Base-by-base conservation (phyloP, 495 filamentous ascomycete genomes). In the Aspergillus saccharolyticus region DNA sequence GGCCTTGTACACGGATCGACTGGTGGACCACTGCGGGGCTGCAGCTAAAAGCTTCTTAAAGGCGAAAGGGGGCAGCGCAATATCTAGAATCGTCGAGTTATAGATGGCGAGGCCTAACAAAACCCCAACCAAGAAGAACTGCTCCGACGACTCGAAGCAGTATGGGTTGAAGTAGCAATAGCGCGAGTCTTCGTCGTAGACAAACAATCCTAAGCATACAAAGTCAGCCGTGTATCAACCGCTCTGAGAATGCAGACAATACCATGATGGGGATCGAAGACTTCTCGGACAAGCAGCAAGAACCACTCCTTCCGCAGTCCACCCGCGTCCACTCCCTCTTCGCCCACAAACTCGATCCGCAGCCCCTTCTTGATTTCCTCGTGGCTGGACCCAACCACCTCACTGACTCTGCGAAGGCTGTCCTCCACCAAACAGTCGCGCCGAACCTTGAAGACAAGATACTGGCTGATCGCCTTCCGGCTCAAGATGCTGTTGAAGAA, bases 301-400 rank as follows among this genome's bases (percentile, higher is more conserved):
- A 97, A 97, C 93, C 93, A 97, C 71, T 97, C 92, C 68, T 97
- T 97, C 48, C 91, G 83, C 28, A 96, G 79, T 4, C 92, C 92
- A 24, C 92, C 92, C 9, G 89, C 93, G 74, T 97, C 92, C 46
- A 97, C 83, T 1, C 92, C 92, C 68, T 96, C 92, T 69, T 96
- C 93, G 44, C 90, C 91, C 20, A 83, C 67, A 63, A 97, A 97
- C 55, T 89, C 86, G 47, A 97, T 92, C 28, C 88, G 84, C 46
- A 97, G 72, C 7, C 88, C 90, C 69, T 97, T 97, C 71, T 97
- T 97, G 71, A 96, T 86, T 47, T 96, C 93, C 54, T 94, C 90
- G 48, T 86, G 81, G 1, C 89, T 87, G 24, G 85, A 83, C 7
- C 92, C 91, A 24, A 95, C 85, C 22, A 89, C 86, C 71, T 95